These are phyloP conservation scores for Eucalyptus brandiana DNA, from an alignment of 345 rosid species.

Conservation along the genomic window DNA sequence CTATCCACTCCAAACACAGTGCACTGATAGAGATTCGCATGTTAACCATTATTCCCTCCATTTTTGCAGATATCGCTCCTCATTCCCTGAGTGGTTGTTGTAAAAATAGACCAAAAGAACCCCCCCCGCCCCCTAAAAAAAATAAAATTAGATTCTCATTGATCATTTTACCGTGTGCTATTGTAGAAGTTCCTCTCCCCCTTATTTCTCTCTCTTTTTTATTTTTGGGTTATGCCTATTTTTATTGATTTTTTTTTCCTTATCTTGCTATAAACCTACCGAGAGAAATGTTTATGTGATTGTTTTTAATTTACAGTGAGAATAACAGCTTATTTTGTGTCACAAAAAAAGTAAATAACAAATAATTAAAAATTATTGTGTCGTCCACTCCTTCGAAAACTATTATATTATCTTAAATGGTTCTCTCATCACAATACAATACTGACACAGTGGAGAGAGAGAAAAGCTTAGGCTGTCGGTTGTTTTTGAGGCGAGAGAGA, in stretches of 20 bases:
- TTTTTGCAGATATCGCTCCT: background rate
- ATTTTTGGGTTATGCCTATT: background rate
- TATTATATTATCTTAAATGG: too few species aligned
- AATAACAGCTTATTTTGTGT: too few species aligned
- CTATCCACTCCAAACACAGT: background rate
- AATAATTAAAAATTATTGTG: too few species aligned
- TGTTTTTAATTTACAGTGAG: too few species aligned
- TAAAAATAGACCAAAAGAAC: background rate
- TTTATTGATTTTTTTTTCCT: background rate
- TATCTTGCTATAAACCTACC: background rate
- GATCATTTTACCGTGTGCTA: conserved; percentile 3
- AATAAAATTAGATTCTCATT: background rate
- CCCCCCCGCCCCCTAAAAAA: background rate
- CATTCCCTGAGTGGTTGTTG: background rate
- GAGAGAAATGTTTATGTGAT: too few species aligned
- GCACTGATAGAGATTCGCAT: background rate
- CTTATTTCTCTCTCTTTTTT: conserved; percentile 4
- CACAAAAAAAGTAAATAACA: too few species aligned
- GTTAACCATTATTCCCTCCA: background rate
- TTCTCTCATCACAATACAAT: too few species aligned
- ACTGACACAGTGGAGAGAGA: too few species aligned
- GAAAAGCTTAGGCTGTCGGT: too few species aligned
- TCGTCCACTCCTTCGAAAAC: too few species aligned
- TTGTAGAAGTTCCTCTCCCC: background rate
- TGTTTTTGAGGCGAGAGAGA: too few species aligned